Conservation (phyloP, 129 eudicot species). For the carrot (Daucus carota) region DH1_v3.0 NC_030387.2:33170001-33170500, state of each 20-base stretch:
- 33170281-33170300: constrained; percentile 63
- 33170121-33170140: neutral
- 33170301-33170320: constrained; percentile 65
- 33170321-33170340: constrained; percentile 61
- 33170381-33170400: constrained; percentile 79
- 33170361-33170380: constrained; percentile 74
- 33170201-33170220: neutral
- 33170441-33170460: constrained; percentile 3
- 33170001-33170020: neutral
- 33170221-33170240: neutral
- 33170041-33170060: too few relatives aligned
- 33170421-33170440: neutral
- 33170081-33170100: neutral
- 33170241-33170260: neutral
- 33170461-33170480: neutral
- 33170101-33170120: neutral
- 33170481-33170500: neutral
- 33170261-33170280: constrained; percentile 39
- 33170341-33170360: constrained; percentile 69
- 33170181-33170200: neutral
- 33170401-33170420: neutral
- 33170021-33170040: neutral
- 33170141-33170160: neutral
- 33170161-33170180: neutral
- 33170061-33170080: neutral